A percentile compares a stretch with the other conserved stretches of the same genome.
Conservation (phyloP, 148 eudicot species). For the Camellia granthamiana region DNA sequence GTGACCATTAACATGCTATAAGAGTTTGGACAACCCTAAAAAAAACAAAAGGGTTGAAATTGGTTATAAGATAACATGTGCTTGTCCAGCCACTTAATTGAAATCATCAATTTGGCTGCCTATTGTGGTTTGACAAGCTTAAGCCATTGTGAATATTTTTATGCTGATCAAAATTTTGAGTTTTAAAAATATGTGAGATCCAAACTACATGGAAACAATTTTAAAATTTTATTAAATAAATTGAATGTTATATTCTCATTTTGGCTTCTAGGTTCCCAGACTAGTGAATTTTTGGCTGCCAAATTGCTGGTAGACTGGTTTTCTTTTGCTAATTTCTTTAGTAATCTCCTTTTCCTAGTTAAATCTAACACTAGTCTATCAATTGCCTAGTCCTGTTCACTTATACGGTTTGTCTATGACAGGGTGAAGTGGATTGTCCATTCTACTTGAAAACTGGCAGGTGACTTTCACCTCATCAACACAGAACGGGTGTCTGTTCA, state of each 20-base stretch:
- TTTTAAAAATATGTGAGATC: not conserved
- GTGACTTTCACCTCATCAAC: constrained; percentile 28
- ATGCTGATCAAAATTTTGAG: not conserved
- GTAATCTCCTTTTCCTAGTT: not conserved
- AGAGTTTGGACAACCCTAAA: not conserved
- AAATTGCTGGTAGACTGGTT: not conserved
- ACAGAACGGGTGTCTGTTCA: constrained; percentile 6
- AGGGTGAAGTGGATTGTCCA: constrained; percentile 94
- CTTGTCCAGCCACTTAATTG: not conserved
- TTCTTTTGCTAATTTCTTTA: not conserved
- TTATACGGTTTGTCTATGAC: constrained; percentile 26
- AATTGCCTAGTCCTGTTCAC: not conserved
- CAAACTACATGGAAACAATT: not conserved
- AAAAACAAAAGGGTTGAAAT: not conserved
- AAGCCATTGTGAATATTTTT: not conserved
- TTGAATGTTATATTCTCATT: not conserved
- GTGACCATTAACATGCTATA: not conserved
- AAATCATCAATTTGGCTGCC: not conserved
- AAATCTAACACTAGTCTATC: not conserved
- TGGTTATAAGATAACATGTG: too few relatives aligned
- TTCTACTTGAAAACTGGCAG: constrained; percentile 96
- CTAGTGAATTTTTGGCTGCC: not conserved
- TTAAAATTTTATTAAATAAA: not conserved
- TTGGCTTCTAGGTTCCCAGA: not conserved
- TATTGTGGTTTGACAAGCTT: not conserved